A percentile compares a stretch with the other conserved stretches of the same genome.
These are phyloP conservation scores for Protomyces inouyei DNA, from an alignment of 1,139 yeast genomes.

Conservation along the genomic window DNA sequence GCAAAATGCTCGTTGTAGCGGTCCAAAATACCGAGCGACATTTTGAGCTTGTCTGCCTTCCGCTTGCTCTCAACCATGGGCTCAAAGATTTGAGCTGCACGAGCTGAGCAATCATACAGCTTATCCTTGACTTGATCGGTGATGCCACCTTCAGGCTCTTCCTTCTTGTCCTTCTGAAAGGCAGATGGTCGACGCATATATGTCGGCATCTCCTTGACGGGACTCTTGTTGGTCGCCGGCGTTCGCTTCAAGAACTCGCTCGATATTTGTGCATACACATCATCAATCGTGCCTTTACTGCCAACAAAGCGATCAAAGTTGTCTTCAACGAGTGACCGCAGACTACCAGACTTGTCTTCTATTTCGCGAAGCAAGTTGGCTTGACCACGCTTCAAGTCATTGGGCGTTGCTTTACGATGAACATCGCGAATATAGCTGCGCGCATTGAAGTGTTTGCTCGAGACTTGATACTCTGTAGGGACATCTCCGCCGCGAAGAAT, in stretches of 20 bases:
- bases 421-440: constrained; percentile 62
- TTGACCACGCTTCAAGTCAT: constrained; percentile 55
- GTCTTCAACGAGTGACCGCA: constrained; percentile 62
- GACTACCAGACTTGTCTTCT: constrained; percentile 58
- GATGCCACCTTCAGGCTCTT: constrained; percentile 42
- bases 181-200: not conserved
- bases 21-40: constrained; percentile 60
- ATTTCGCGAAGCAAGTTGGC: constrained; percentile 58
- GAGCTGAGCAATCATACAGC: constrained; percentile 37
- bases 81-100: constrained; percentile 63
- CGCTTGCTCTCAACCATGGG: constrained; percentile 66
- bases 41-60: constrained; percentile 56
- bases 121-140: constrained; percentile 36
- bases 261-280: constrained; percentile 48
- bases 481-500: constrained; percentile 4
- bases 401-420: constrained; percentile 66
- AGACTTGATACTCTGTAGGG: constrained; percentile 6
- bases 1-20: constrained; percentile 63
- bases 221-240: not conserved
- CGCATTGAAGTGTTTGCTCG: constrained; percentile 59
- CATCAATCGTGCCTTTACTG: constrained; percentile 64
- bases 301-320: constrained; percentile 73
- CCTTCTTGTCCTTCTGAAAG: constrained; percentile 33
- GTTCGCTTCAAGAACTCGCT: constrained; percentile 34
- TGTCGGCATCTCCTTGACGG: not conserved